phyloP scores from a whole-genome alignment of 257 asterid genomes.

The Lycium barbarum region DNA sequence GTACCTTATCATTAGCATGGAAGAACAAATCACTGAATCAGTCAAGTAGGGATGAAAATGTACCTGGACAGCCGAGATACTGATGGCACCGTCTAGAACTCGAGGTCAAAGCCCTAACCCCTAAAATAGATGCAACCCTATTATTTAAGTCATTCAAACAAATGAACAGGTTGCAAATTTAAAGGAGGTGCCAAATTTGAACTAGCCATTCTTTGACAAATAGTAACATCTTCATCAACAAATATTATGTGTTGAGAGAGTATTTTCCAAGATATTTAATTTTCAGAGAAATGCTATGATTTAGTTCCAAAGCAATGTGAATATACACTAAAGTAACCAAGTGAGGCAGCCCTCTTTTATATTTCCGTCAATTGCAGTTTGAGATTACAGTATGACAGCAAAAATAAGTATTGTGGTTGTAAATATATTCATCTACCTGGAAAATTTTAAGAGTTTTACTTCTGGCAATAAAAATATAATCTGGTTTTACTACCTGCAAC shows the following conservation, averaged over 20 bases:
- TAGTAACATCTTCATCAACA: not conserved
- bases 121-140: constrained; percentile 44
- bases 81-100: constrained; percentile 90
- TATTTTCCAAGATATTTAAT: not conserved
- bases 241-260: not conserved
- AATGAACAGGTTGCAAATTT: not conserved
- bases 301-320: not conserved
- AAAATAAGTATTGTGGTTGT: no score
- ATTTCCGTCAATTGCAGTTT: not conserved
- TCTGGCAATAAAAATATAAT: not conserved
- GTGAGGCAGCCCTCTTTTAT: not conserved
- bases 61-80: constrained; percentile 98
- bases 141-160: not conserved
- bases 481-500: not conserved
- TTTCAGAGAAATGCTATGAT: not conserved
- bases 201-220: not conserved
- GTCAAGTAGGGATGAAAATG: constrained; percentile 11
- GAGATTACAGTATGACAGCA: no score
- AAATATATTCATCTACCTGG: no score
- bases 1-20: not conserved
- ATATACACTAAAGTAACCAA: not conserved
- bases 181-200: not conserved
- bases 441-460: not conserved
- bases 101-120: constrained; percentile 89
- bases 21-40: not conserved